Percentiles rank a stretch among this genome's conserved stretches.
These are phyloP conservation scores for Silene uniflora DNA, from an alignment of 148 eudicot species.

Conservation along the genomic window DNA sequence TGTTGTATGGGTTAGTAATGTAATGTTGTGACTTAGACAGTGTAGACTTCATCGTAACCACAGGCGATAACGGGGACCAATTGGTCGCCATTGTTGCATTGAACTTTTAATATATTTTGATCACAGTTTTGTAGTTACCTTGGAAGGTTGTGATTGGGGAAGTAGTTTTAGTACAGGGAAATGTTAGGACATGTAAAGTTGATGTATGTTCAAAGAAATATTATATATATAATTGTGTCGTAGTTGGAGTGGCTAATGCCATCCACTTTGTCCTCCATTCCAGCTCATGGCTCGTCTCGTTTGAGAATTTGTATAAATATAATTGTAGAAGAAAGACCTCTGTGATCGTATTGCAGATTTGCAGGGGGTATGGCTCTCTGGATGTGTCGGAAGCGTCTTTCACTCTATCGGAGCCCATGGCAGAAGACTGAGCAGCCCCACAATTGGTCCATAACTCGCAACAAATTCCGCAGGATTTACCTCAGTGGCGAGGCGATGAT, in stretches of 20 bases:
- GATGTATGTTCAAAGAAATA: slow-evolving; percentile 23
- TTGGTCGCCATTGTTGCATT: slow-evolving; percentile 25
- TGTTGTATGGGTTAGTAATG: slow-evolving; percentile 5
- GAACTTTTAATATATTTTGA: slow-evolving; percentile 12
- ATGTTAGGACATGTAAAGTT: slow-evolving; percentile 25
- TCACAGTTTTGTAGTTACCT: slow-evolving; percentile 40
- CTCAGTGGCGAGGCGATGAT: too few species aligned
- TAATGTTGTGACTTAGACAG: slow-evolving; percentile 27
- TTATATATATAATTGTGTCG: slow-evolving; percentile 22
- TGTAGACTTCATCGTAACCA: slow-evolving; percentile 23
- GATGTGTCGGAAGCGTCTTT: too few species aligned
- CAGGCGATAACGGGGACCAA: slow-evolving; percentile 20
- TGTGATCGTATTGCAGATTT: neutral
- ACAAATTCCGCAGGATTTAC: neutral
- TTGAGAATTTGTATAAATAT: too few species aligned
- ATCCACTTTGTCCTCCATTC: slow-evolving; percentile 1
- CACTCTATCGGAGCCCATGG: too few species aligned
- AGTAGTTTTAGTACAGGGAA: slow-evolving; percentile 25
- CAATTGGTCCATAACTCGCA: neutral
- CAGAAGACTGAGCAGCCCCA: too few species aligned
- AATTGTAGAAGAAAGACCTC: neutral
- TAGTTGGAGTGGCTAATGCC: slow-evolving; percentile 22
- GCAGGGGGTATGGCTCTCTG: neutral
- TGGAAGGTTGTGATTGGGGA: slow-evolving; percentile 20
- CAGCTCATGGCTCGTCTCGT: neutral